Evolutionary conservation across 805 yeast species (phyloP).

Genomic region (Lipomyces kockii): DNA sequence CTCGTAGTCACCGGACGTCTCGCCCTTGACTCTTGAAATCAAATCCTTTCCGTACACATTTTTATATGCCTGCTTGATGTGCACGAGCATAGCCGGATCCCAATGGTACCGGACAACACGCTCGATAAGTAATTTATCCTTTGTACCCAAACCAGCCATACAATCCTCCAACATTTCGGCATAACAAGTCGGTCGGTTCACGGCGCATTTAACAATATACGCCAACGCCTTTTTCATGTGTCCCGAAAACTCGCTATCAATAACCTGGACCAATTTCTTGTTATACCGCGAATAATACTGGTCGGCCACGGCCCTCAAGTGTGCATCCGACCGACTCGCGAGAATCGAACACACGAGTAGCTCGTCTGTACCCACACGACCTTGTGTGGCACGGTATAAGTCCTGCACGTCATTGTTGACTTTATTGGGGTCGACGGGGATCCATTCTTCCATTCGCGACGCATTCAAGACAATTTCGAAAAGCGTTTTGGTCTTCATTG

Average conservation of each 20-base stretch:
- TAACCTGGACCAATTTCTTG: conserved; percentile 29
- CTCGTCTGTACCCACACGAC: conserved; percentile 36
- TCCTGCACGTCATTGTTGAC: conserved; percentile 34
- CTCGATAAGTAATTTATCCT: conserved; percentile 34
- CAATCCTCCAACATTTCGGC: conserved; percentile 37
- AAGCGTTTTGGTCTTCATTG: conserved; percentile 36
- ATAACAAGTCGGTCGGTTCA: conserved; percentile 27
- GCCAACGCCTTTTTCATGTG: conserved; percentile 38
- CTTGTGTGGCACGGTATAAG: conserved; percentile 33
- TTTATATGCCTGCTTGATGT: conserved; percentile 33
- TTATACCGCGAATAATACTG: conserved; percentile 25
- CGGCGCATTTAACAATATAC: conserved; percentile 35
- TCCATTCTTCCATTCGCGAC: conserved; percentile 29
- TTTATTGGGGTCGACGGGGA: conserved; percentile 27
- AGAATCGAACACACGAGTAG: conserved; percentile 35
- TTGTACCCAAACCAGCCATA: conserved; percentile 39
- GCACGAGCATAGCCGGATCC: conserved; percentile 30
- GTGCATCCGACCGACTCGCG: conserved; percentile 34
- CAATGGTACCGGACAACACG: conserved; percentile 37
- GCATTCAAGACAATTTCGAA: conserved; percentile 34
- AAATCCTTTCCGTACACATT: conserved; percentile 27
- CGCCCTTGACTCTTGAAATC: conserved; percentile 35
- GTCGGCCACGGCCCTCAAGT: conserved; percentile 31
- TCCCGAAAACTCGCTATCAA: conserved; percentile 36
- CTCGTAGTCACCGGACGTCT: conserved; percentile 38